A percentile compares a stretch with the other conserved stretches of the same genome.
Evolutionary conservation across 768 basidiomycete genomes (phyloP).

Genomic region (Phylloporus rhodoxanthus): DNA sequence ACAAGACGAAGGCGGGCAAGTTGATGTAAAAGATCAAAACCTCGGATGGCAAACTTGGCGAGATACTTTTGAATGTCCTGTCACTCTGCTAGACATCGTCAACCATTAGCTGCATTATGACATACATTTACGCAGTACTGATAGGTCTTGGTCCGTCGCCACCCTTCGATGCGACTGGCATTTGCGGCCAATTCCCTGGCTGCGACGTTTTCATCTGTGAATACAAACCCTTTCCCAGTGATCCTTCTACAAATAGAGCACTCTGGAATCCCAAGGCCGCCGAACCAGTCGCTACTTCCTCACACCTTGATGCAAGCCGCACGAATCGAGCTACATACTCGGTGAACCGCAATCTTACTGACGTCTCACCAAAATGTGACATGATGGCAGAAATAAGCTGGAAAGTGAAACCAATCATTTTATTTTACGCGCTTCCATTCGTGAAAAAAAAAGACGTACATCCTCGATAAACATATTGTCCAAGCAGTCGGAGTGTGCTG

Average conservation of each 20-base stretch:
- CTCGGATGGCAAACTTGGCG: constrained; percentile 56
- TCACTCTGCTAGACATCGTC: constrained; percentile 6
- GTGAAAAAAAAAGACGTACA: constrained; percentile 44
- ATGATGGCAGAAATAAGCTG: constrained; percentile 77
- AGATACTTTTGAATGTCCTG: constrained; percentile 66
- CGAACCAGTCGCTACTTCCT: constrained; percentile 68
- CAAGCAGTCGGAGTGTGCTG: constrained; percentile 52
- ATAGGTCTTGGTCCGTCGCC: constrained; percentile 82
- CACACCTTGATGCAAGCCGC: constrained; percentile 83
- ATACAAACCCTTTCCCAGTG: constrained; percentile 73
- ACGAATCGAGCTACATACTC: constrained; percentile 89
- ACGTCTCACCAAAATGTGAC: constrained; percentile 86
- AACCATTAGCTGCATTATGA: constrained; percentile 5
- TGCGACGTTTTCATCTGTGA: constrained; percentile 63
- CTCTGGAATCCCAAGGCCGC: constrained; percentile 75
- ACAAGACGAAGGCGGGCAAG: constrained; percentile 71
- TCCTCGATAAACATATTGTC: constrained; percentile 94
- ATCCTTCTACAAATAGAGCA: constrained; percentile 38
- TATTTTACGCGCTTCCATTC: not conserved
- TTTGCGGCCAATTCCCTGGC: constrained; percentile 69
- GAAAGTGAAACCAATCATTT: not conserved
- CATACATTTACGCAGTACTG: constrained; percentile 63
- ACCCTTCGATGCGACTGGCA: constrained; percentile 85
- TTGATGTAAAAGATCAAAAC: constrained; percentile 85
- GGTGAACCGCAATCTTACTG: constrained; percentile 82